A percentile compares a stretch with the other conserved stretches of the same genome.
phyloP scores from a whole-genome alignment of 108 stramenopile genomes.

The Cyclotella kingstonii region DNA sequence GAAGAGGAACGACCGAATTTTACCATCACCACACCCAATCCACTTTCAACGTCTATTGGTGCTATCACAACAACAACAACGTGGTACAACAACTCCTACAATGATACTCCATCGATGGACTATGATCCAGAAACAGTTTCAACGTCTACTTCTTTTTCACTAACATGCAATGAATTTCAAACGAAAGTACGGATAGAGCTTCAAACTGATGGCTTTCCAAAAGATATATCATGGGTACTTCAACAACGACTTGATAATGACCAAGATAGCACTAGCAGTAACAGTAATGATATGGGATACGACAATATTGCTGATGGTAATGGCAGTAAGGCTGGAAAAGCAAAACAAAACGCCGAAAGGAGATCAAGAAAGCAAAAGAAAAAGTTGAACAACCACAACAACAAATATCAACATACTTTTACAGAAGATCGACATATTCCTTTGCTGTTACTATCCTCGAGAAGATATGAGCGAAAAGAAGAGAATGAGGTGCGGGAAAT shows the following conservation, averaged over 20 bases:
- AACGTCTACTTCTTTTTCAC: neutral
- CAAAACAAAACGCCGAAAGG: no score
- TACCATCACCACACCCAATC: neutral
- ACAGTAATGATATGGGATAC: no score
- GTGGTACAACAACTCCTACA: neutral
- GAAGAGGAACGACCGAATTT: no score
- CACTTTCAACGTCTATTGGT: no score
- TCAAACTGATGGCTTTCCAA: slow-evolving; percentile 1
- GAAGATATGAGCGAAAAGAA: neutral
- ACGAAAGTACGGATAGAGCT: slow-evolving; percentile 5
- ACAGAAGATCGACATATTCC: no score
- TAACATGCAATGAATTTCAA: neutral
- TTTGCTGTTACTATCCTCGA: neutral
- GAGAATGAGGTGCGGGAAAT: slow-evolving; percentile 16
- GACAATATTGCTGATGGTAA: no score
- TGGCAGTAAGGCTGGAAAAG: no score
- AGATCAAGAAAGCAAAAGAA: neutral
- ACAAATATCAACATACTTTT: no score
- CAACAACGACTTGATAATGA: no score
- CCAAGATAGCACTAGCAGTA: no score
- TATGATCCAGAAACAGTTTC: neutral
- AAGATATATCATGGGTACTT: slow-evolving; percentile 6
- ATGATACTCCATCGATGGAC: neutral
- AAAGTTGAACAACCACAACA: neutral
- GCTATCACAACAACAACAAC: neutral